Evolutionary conservation across 192 early-diverging fungal species (phyloP).

Genomic region (Backusella mclennaniae): DNA sequence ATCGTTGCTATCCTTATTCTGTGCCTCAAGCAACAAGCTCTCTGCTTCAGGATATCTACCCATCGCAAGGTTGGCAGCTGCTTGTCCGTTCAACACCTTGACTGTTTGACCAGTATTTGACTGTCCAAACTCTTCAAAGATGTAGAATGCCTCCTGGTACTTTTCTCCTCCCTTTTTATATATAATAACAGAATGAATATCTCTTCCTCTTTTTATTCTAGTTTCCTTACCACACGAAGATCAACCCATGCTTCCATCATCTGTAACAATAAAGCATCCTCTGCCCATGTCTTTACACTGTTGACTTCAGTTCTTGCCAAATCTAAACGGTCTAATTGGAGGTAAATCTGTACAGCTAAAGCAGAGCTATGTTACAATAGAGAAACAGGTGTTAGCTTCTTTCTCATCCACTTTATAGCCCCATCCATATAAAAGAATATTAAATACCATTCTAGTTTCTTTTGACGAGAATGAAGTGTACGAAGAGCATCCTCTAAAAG

Average conservation of each 20-base stretch:
- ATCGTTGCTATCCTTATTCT: constrained; percentile 65
- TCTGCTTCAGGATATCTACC: constrained; percentile 84
- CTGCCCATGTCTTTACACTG: constrained; percentile 82
- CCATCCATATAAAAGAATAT: neutral
- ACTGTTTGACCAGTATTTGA: constrained; percentile 68
- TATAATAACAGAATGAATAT: neutral
- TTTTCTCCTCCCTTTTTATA: constrained; percentile 65
- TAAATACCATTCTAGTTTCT: constrained; percentile 80
- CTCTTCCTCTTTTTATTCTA: neutral
- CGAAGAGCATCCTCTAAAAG: constrained; percentile 71
- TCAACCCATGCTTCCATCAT: constrained; percentile 90
- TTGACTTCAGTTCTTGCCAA: constrained; percentile 81
- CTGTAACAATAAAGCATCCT: constrained; percentile 93
- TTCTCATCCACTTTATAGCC: neutral
- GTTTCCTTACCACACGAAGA: constrained; percentile 49
- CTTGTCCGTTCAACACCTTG: constrained; percentile 76
- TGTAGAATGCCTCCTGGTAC: constrained; percentile 87
- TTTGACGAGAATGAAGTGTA: constrained; percentile 62
- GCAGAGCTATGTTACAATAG: constrained; percentile 52
- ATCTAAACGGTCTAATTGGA: constrained; percentile 80
- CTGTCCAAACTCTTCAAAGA: constrained; percentile 92
- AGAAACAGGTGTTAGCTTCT: neutral
- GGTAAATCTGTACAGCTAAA: constrained; percentile 73
- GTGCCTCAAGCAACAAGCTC: constrained; percentile 71
- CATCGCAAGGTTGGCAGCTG: constrained; percentile 78